Percentiles rank a stretch among this genome's conserved stretches.
Conservation (phyloP, 192 early-diverging fungal species). For the Kickxella alabastrina region DNA sequence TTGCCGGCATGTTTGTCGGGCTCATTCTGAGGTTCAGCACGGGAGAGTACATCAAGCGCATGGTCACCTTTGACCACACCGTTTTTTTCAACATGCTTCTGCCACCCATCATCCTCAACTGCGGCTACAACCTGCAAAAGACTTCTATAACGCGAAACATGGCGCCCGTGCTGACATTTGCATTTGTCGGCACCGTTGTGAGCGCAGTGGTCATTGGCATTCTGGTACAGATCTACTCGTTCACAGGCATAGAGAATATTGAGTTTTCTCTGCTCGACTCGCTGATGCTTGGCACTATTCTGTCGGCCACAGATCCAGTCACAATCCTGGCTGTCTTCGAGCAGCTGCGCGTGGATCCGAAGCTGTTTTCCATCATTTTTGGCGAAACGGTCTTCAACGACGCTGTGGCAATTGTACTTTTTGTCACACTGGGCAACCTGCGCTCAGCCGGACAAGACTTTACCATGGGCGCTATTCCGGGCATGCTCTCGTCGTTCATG, state of each 20-base stretch:
- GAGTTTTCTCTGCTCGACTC: conserved; percentile 82
- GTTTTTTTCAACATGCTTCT: conserved; percentile 96
- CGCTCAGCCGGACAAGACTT: conserved; percentile 61
- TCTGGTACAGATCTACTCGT: conserved; percentile 64
- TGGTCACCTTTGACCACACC: conserved; percentile 86
- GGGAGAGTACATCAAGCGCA: conserved; percentile 59
- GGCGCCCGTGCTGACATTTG: conserved; percentile 87
- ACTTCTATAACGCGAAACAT: conserved; percentile 84
- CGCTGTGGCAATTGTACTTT: conserved; percentile 96
- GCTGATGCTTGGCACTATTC: conserved; percentile 90
- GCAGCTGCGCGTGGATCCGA: conserved; percentile 89
- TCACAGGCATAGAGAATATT: conserved; percentile 66
- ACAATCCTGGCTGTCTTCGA: conserved; percentile 94
- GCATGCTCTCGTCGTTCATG: conserved; percentile 69
- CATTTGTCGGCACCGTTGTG: conserved; percentile 88
- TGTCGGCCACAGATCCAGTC: conserved; percentile 96
- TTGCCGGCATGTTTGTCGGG: conserved; percentile 66
- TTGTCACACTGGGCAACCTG: conserved; percentile 76
- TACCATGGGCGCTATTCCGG: conserved; percentile 58
- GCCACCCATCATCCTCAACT: conserved; percentile 96
- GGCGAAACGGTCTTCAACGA: conserved; percentile 96
- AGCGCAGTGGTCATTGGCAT: conserved; percentile 85
- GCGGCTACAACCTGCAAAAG: conserved; percentile 92
- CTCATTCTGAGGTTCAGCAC: conserved; percentile 48
- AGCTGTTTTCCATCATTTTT: conserved; percentile 94